Evolutionary conservation across 495 filamentous ascomycete species (phyloP), one percentile per base, ranked within the genome.

Genomic region (Penicillium cinerascens): DNA sequence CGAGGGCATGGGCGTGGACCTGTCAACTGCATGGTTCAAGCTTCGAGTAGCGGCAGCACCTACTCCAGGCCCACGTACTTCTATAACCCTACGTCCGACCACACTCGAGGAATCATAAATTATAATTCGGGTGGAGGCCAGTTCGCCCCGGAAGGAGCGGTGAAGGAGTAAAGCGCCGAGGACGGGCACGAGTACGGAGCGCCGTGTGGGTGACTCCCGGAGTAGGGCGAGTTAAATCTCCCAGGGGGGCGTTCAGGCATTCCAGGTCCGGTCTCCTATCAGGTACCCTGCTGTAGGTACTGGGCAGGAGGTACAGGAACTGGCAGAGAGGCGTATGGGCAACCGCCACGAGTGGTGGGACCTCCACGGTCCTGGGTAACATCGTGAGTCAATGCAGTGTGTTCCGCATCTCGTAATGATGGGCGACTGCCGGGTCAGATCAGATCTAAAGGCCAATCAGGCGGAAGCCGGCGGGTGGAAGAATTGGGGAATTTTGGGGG

Each of bases 11-110:
- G 44, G 29, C 13, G 22, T 51, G 17, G 47, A 54, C 49, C 48
- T 23, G 51, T 63, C 57, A 54, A 36, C 53, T 60, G 60, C 60
- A 63, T 51, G 22, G 38, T 38, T 47, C 49, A 57, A 50, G 57
- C 48, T 50, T 52, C 49, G 36, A 48, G 47, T 35, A 54, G 49
- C 44, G 29, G 21, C 49, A 55, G 49, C 53, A 47, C 50, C 58
- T 54, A 26, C 47, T 22, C 42, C 36, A 17, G 26, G 23, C 15
- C 6, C 21, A 26, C 29, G 16, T 42, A 18, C 26, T 25, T n/a
- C n/a, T n/a, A n/a, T n/a, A n/a, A n/a, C n/a, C n/a, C n/a, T n/a
- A n/a, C n/a, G n/a, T n/a, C n/a, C n/a, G n/a, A 36, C 25, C 23
- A 43, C 16, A 11, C 39, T 50, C 9, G 47, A 39, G 43, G 25